Percentiles rank a stretch among this genome's conserved stretches.
Evolutionary conservation across 768 basidiomycete genomes (phyloP).

Genomic region (Cubamyces lactineus): DNA sequence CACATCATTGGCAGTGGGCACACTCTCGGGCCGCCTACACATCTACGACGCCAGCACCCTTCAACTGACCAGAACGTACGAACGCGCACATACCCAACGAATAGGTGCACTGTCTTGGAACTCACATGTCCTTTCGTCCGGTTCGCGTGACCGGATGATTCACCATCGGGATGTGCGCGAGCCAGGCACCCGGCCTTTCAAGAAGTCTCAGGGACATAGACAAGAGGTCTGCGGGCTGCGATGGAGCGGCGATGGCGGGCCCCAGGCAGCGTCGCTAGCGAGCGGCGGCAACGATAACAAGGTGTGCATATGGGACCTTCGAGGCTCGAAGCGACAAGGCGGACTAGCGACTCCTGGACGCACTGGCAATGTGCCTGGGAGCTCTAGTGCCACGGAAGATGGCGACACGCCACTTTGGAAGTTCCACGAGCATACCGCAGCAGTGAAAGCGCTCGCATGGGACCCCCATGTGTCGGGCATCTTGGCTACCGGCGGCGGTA

Average conservation of each 20-base stretch:
- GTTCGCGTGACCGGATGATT: conserved; percentile 88
- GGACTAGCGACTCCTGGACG: conserved; percentile 27
- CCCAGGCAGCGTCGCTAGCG: conserved; percentile 65
- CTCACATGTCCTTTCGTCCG: conserved; percentile 81
- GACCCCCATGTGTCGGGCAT: conserved; percentile 92
- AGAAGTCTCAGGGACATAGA: conserved; percentile 71
- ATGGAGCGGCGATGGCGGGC: conserved; percentile 70
- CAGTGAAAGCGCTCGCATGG: conserved; percentile 98
- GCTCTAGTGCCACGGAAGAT: conserved; percentile 35
- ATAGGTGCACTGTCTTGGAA: conserved; percentile 98
- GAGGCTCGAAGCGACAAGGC: conserved; percentile 58
- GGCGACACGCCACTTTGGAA: conserved; percentile 77
- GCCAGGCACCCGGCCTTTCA: conserved; percentile 61
- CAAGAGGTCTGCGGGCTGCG: conserved; percentile 97
- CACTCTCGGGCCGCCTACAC: conserved; percentile 83
- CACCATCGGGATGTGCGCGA: conserved; percentile 93
- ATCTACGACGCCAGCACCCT: conserved; percentile 91
- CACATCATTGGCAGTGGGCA: conserved; percentile 90
- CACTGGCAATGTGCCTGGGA: conserved; percentile 21
- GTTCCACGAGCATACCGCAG: conserved; percentile 96
- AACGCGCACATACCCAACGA: conserved; percentile 82
- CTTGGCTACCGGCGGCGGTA: conserved; percentile 94
- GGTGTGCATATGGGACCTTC: conserved; percentile 94
- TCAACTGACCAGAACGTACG: conserved; percentile 77
- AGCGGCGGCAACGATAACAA: conserved; percentile 99